phyloP scores from a whole-genome alignment of 768 basidiomycete genomes.

The Leccinum olivaceopallidum region DNA sequence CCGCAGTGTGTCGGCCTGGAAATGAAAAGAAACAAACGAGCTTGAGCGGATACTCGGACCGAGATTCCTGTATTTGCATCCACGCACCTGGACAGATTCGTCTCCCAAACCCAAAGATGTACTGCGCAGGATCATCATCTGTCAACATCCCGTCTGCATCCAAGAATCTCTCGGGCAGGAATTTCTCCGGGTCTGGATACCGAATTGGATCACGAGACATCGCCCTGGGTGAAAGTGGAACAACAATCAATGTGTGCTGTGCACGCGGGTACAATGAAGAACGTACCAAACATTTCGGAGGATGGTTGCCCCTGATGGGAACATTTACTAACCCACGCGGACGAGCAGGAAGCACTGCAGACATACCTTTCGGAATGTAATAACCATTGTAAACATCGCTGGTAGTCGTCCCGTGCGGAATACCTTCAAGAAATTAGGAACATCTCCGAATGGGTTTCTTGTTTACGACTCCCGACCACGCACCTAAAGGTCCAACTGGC shows the following conservation, averaged over 20 bases:
- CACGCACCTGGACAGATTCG: not conserved
- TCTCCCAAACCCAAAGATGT: not conserved
- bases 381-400: constrained; percentile 44
- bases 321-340: not conserved
- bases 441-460: not conserved
- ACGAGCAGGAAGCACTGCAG: not conserved
- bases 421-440: not conserved
- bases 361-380: constrained; percentile 48
- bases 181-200: not conserved
- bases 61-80: not conserved
- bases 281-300: not conserved
- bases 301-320: not conserved
- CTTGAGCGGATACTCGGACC: not conserved
- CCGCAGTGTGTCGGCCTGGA: not conserved
- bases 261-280: too few relatives aligned
- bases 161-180: not conserved
- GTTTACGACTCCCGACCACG: not conserved
- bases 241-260: not conserved
- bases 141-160: not conserved
- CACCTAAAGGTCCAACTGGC: not conserved
- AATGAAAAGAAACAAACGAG: not conserved
- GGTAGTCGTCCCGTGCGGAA: constrained; percentile 30
- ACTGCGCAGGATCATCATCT: not conserved
- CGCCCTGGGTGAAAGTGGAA: not conserved
- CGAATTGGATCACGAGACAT: not conserved